Conservation (phyloP, 768 basidiomycete genomes). For the Daedaleopsis sinensis region DNA sequence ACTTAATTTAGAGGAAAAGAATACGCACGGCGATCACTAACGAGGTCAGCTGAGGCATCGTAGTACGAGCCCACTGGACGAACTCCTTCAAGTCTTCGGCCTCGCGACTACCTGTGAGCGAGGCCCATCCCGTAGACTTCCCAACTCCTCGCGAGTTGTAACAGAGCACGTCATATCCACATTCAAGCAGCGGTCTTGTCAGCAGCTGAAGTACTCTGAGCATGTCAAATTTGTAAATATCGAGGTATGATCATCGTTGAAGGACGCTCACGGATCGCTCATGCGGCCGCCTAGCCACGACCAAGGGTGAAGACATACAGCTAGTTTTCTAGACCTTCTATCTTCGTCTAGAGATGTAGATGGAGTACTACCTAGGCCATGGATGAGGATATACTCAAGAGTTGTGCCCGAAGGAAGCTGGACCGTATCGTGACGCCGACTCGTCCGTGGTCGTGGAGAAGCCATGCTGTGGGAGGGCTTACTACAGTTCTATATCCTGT, state of each 20-base stretch:
- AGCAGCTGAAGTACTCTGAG: constrained; percentile 51
- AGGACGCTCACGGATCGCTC: constrained; percentile 67
- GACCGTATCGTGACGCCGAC: constrained; percentile 10
- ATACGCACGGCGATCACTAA: constrained; percentile 63
- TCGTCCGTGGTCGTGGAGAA: not conserved
- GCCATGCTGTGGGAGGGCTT: not conserved
- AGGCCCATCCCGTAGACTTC: constrained; percentile 69
- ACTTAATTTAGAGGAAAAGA: constrained; percentile 10
- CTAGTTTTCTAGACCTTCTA: constrained; percentile 42
- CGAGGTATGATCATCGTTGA: not conserved
- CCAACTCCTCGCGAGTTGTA: constrained; percentile 85
- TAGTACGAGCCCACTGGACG: constrained; percentile 54
- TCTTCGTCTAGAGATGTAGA: not conserved
- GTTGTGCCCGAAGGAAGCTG: constrained; percentile 27
- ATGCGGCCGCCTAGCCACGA: constrained; percentile 81
- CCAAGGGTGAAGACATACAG: constrained; percentile 83
- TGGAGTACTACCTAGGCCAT: not conserved
- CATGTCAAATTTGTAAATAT: constrained; percentile 13
- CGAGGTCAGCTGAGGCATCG: constrained; percentile 45
- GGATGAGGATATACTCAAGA: constrained; percentile 24
- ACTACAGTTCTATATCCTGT: no score
- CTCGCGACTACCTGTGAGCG: constrained; percentile 73
- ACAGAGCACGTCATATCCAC: constrained; percentile 59
- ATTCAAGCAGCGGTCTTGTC: constrained; percentile 41
- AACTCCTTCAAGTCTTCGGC: constrained; percentile 69